These are phyloP conservation scores for Boechera stricta DNA, from an alignment of 345 rosid genomes.

Conservation along the genomic window DNA sequence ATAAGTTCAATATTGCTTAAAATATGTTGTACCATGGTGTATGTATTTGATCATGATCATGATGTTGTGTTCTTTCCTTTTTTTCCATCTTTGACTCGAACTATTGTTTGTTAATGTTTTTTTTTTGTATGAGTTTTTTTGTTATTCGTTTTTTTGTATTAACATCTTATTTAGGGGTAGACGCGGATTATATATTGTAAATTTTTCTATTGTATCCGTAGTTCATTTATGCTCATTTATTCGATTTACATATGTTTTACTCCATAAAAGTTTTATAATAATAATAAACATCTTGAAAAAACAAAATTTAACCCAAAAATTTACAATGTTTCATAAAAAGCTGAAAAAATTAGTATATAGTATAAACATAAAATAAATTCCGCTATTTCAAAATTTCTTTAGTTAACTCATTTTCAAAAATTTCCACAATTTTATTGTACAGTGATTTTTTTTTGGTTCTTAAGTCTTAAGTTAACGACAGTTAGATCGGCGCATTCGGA, in stretches of 20 bases:
- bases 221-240: background rate
- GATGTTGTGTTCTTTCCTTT: conserved; percentile 14
- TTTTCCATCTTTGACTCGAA: conserved; percentile 6
- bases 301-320: background rate
- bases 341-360: background rate
- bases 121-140: background rate
- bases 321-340: background rate
- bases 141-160: background rate
- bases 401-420: background rate
- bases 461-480: background rate
- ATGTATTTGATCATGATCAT: conserved; percentile 33
- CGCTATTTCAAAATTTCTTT: background rate
- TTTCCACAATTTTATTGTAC: background rate
- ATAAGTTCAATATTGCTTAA: conserved; percentile 29
- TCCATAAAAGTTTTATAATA: too few species aligned
- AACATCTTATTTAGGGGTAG: background rate
- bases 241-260: background rate
- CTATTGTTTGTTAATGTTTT: conserved; percentile 18
- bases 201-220: background rate
- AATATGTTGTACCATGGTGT: conserved; percentile 37
- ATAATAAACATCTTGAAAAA: background rate
- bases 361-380: background rate
- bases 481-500: background rate
- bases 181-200: background rate
- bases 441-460: too few species aligned